These are phyloP conservation scores for Triglochin maritima DNA, from an alignment of 106 monocot species.

Conservation along the genomic window DNA sequence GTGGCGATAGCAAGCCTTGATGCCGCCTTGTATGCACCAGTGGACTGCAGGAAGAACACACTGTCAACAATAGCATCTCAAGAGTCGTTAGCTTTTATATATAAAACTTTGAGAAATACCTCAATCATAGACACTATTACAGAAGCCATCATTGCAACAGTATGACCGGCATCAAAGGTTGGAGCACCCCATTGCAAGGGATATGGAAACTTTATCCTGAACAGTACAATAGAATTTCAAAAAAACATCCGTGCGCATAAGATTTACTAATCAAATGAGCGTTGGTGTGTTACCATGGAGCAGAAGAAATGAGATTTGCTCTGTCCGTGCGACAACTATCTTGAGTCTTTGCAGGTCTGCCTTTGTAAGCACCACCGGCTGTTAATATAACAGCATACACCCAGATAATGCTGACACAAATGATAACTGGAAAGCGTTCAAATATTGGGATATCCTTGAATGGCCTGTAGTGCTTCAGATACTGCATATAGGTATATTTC, in stretches of 20 bases:
- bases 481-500: slow-evolving; percentile 32
- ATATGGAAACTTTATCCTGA: slow-evolving; percentile 59
- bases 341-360: slow-evolving; percentile 41
- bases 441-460: slow-evolving; percentile 54
- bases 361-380: slow-evolving; percentile 49
- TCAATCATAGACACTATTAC: slow-evolving; percentile 47
- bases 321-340: slow-evolving; percentile 49
- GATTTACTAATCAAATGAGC: too few relatives aligned
- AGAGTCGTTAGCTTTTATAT: too few relatives aligned
- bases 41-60: slow-evolving; percentile 30
- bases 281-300: slow-evolving; percentile 38
- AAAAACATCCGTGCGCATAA: not conserved
- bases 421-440: slow-evolving; percentile 62
- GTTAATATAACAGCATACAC: slow-evolving; percentile 43
- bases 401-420: slow-evolving; percentile 41
- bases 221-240: not conserved
- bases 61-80: not conserved
- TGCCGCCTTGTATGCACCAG: slow-evolving; percentile 52
- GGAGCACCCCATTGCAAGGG: slow-evolving; percentile 78
- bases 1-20: slow-evolving; percentile 57
- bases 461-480: slow-evolving; percentile 64
- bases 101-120: slow-evolving; percentile 9
- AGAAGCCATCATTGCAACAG: slow-evolving; percentile 66
- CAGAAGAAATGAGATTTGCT: slow-evolving; percentile 56
- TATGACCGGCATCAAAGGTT: slow-evolving; percentile 67